Conservation (phyloP, 2,329 filamentous ascomycete genomes). For the Calonectria multiphialidica region DNA sequence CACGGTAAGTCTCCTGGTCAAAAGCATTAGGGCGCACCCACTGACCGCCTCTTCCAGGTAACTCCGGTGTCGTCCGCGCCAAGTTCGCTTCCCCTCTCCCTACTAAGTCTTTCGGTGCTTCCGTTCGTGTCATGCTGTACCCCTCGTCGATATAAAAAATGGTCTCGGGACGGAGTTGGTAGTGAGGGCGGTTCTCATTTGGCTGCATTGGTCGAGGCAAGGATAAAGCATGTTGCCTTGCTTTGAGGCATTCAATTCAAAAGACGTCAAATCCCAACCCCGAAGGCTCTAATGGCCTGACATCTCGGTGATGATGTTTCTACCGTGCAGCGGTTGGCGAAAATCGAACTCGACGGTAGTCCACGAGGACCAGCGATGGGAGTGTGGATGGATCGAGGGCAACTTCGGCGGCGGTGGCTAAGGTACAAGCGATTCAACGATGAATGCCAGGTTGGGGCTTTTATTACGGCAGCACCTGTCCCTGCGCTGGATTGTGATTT, state of each 20-base stretch:
- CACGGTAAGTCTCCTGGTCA: slow-evolving; percentile 75
- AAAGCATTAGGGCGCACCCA: not conserved
- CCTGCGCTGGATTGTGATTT: slow-evolving; percentile 45
- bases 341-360: slow-evolving; percentile 40
- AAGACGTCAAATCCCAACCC: slow-evolving; percentile 58
- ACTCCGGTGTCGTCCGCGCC: slow-evolving; percentile 97
- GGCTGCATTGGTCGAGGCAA: slow-evolving; percentile 71
- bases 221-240: slow-evolving; percentile 66
- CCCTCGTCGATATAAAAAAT: slow-evolving; percentile 95
- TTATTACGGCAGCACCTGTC: slow-evolving; percentile 44
- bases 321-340: slow-evolving; percentile 39
- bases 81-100: slow-evolving; percentile 98
- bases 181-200: slow-evolving; percentile 72
- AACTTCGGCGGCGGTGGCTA: slow-evolving; percentile 38
- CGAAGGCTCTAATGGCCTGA: slow-evolving; percentile 41
- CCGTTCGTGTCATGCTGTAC: slow-evolving; percentile 97
- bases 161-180: slow-evolving; percentile 70
- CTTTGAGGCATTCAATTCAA: slow-evolving; percentile 67
- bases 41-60: slow-evolving; percentile 68
- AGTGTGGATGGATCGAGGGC: slow-evolving; percentile 41
- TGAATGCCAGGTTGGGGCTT: slow-evolving; percentile 45
- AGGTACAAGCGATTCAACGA: slow-evolving; percentile 46
- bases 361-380: slow-evolving; percentile 44
- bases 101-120: slow-evolving; percentile 95
- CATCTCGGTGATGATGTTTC: slow-evolving; percentile 40